These are phyloP conservation scores for Phylloporus sp. DNA, from an alignment of 768 basidiomycete genomes.

Conservation along the genomic window DNA sequence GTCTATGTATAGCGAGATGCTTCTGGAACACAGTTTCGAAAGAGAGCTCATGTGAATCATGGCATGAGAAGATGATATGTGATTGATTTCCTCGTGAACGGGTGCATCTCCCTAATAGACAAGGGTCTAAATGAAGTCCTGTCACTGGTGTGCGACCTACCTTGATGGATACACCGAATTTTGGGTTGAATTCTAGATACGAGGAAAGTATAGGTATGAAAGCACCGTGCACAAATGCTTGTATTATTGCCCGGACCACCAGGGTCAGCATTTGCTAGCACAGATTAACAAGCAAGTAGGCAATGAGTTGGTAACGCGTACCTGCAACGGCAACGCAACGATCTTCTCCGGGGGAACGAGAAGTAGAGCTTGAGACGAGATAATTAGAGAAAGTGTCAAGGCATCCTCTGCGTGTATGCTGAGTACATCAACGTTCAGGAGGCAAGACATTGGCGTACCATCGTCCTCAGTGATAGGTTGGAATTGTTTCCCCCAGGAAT, in stretches of 20 bases:
- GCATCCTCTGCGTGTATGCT: constrained; percentile 36
- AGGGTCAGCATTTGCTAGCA: constrained; percentile 29
- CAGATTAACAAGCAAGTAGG: constrained; percentile 6
- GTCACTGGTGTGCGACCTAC: constrained; percentile 3
- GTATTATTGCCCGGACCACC: constrained; percentile 44
- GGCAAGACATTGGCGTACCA: constrained; percentile 26
- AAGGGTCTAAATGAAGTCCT: not conserved
- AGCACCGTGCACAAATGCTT: constrained; percentile 53
- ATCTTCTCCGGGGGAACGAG: constrained; percentile 53
- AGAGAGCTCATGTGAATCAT: constrained; percentile 38
- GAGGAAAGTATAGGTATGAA: constrained; percentile 48
- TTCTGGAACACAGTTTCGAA: constrained; percentile 37
- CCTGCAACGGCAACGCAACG: constrained; percentile 55
- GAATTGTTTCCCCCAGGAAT: constrained; percentile 69
- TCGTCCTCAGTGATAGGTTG: constrained; percentile 46
- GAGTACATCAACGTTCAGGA: constrained; percentile 1
- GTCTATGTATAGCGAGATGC: constrained; percentile 33
- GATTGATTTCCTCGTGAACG: constrained; percentile 33
- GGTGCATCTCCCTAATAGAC: constrained; percentile 30
- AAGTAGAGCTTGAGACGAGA: constrained; percentile 59
- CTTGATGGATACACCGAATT: constrained; percentile 18
- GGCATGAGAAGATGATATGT: constrained; percentile 32
- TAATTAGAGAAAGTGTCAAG: constrained; percentile 43
- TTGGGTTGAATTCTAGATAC: constrained; percentile 23
- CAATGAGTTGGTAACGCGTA: constrained; percentile 30